Evolutionary conservation across 805 yeast genomes (phyloP), one percentile per base, ranked within the genome.

Genomic region (Starmerella bacillaris): DNA sequence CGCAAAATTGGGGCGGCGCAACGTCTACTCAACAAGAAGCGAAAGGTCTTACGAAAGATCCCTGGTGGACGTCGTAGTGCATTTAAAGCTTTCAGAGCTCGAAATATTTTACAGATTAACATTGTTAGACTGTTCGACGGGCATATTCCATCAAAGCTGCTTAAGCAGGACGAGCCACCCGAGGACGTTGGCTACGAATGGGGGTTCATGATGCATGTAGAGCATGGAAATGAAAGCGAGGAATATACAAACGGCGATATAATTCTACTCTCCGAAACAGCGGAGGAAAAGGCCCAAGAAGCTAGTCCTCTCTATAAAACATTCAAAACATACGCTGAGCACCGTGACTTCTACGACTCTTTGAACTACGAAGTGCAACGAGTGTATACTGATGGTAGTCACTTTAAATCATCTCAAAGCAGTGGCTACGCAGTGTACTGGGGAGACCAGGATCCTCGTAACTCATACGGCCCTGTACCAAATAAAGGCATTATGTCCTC

Each of bases 371-470:
- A n/a, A n/a, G n/a, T n/a, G n/a, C n/a, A n/a, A n/a, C n/a, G n/a
- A n/a, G n/a, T 39, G 2, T 39, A 29, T n/a, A 39, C 42, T 3
- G 42, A 39, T n/a, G 42, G 42, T 5, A 39, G 42, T 27, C 30
- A 20, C 28, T 27, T 21, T 19, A 19, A 17, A 6, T 24, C 27
- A 17, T 7, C 18, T 4, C 15, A 21, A 12, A 3, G 16, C 11
- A 27, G 35, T 19, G 42, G 42, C 7, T 39, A 35, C 20, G 36
- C 42, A 8, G 39, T 39, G 18, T 32, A 20, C 24, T 39, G 42
- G 42, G 39, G 37, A 5, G 18, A 5, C 1, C 12, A 18, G 16
- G 37, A 32, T 14, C 22, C 21, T 5, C 16, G 19, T 15, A 32
- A 36, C 22, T 37, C 37, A 3, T 29, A 21, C 2, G 42, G 42